Evolutionary conservation across 2,329 filamentous ascomycete species (phyloP), one percentile per base, ranked within the genome.

Genomic region (Cryoendolithus antarcticus): DNA sequence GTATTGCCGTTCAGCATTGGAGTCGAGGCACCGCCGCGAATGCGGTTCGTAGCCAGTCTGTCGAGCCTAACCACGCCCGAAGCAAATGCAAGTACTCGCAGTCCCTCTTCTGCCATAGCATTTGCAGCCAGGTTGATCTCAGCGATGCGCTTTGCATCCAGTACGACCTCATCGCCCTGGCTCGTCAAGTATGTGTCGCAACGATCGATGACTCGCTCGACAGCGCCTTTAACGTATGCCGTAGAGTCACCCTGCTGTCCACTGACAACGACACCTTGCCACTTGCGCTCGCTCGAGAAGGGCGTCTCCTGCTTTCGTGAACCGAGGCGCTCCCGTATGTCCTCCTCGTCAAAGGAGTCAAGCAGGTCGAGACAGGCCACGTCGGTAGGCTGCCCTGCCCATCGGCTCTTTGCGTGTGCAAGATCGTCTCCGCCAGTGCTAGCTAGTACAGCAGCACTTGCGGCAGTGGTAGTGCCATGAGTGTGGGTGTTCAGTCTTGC

Each of bases 271-370:
- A 95, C 88, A 28, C 93, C 93, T 93, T 98, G 98, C 89, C 89
- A 98, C 62, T 98, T 98, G 41, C 89, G 76, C 57, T 94, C 86
- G 1, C 91, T 98, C 58, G 89, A 96, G 62, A 98, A 98, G 0
- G 91, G 88, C 0, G 85, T 88, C 60, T 98, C 91, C 32, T 78
- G 77, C 27, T 82, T 75, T 35, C 89, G 82, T 27, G 74, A 72
- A n/a, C 86, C 86, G 39, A 94, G 76, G 7, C 83, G 80, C 34
- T 91, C 82, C 44, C 93, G 80, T 34, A 93, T 77, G 62, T 98
- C 91, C 48, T 93, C 84, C 59, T 95, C 89, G 43, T 82, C 82
- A 56, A 93, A 91, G 15, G 77, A 75, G 62, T 98, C 93, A 28
- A 98, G 69, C 37, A 98, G 69, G 61, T 98, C 91, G 35, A 98